These are phyloP conservation scores for Aspergillus ustus DNA, from an alignment of 2,329 filamentous ascomycete genomes.

Conservation along the genomic window DNA sequence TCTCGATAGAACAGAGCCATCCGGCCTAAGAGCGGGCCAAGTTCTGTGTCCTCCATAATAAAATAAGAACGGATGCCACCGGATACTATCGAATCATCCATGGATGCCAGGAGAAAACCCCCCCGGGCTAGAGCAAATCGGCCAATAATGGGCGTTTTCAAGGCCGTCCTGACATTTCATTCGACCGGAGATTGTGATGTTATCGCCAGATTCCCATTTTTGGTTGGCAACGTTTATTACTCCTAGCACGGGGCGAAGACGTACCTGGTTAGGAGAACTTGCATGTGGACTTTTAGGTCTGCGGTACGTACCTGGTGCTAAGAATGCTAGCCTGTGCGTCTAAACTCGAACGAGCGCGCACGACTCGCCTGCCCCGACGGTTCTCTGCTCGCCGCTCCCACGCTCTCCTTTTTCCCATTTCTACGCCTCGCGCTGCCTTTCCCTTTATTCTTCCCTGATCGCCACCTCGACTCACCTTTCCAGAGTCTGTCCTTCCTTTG, in stretches of 20 bases:
- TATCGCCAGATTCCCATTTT: background rate
- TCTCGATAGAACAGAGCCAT: background rate
- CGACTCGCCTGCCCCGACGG: slow-evolving; percentile 10
- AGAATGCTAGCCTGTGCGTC: background rate
- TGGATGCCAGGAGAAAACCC: background rate
- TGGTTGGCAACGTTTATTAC: slow-evolving; percentile 6
- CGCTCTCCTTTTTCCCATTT: slow-evolving; percentile 13
- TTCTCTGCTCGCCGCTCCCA: slow-evolving; percentile 10
- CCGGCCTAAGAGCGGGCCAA: background rate
- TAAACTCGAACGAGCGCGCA: background rate
- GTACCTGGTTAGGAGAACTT: background rate
- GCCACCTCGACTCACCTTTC: slow-evolving; percentile 18
- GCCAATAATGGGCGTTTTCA: background rate
- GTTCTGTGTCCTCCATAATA: background rate
- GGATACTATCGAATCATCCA: background rate
- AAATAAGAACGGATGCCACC: background rate
- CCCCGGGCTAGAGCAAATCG: too few species aligned
- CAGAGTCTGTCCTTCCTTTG: slow-evolving; percentile 18
- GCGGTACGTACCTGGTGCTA: slow-evolving; percentile 8
- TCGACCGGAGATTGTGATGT: slow-evolving; percentile 7
- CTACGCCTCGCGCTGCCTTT: slow-evolving; percentile 17
- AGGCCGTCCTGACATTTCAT: background rate
- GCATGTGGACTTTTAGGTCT: background rate
- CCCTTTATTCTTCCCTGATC: slow-evolving; percentile 16
- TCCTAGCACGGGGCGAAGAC: background rate